phyloP scores from a whole-genome alignment of 192 early-diverging fungal species.

The Coemansia sp. region DNA sequence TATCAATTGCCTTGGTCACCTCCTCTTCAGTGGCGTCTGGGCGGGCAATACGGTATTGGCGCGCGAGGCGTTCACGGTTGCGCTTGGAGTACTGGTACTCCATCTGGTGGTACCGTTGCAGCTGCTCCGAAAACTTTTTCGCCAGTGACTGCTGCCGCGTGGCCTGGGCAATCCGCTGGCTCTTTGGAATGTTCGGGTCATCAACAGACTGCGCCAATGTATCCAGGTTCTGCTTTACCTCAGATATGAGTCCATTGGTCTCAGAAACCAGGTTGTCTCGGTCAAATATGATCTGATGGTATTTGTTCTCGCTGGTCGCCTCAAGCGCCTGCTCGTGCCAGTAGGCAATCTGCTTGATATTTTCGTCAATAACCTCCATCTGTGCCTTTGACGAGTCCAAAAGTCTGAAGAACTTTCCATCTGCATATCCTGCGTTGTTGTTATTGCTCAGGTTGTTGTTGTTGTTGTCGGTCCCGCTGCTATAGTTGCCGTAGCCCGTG shows the following conservation, averaged over 20 bases:
- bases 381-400: constrained; percentile 29
- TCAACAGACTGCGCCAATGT: constrained; percentile 33
- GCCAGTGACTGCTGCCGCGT: constrained; percentile 40
- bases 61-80: constrained; percentile 49
- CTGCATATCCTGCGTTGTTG: constrained; percentile 13
- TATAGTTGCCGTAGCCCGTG: constrained; percentile 8
- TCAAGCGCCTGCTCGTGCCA: constrained; percentile 51
- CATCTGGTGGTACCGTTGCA: constrained; percentile 52
- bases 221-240: constrained; percentile 46
- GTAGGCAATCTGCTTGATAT: constrained; percentile 39
- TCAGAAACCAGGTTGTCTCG: constrained; percentile 50
- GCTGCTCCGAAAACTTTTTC: constrained; percentile 42
- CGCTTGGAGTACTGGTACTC: constrained; percentile 50
- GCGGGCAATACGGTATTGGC: constrained; percentile 51
- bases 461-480: not conserved
- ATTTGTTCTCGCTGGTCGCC: constrained; percentile 43
- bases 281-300: constrained; percentile 42
- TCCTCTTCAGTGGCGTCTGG: constrained; percentile 51
- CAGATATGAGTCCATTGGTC: constrained; percentile 34
- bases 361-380: constrained; percentile 40
- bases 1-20: constrained; percentile 42
- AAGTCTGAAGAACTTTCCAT: constrained; percentile 43
- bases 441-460: not conserved
- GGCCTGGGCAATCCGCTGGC: constrained; percentile 34
- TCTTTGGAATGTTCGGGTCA: constrained; percentile 40